phyloP scores from a whole-genome alignment of 441 rosid genomes.

The Euphorbia celastroides region DNA sequence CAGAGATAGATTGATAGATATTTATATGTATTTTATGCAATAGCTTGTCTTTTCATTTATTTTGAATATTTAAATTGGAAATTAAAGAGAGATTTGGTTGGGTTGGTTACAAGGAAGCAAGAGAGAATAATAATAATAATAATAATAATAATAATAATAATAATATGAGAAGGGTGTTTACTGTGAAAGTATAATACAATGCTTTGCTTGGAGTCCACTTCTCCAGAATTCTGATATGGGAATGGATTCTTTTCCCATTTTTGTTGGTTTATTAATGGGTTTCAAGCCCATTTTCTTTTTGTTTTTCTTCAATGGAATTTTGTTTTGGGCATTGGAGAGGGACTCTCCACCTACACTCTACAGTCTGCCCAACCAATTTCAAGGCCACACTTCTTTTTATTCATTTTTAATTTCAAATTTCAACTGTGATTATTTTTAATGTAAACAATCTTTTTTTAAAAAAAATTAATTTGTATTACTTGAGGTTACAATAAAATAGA shows the following conservation, averaged over 20 bases:
- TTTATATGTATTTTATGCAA: neutral
- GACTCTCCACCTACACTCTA: slow-evolving; percentile 34
- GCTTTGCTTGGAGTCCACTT: slow-evolving; percentile 95
- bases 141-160: no score
- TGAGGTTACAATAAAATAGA: no score
- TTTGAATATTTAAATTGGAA: neutral
- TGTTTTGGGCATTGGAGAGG: no score
- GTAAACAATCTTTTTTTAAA: no score
- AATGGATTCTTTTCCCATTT: neutral
- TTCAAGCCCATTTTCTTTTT: neutral
- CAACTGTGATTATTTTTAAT: neutral
- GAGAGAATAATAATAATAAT: slow-evolving; percentile 13
- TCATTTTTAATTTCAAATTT: no score
- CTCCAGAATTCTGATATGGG: slow-evolving; percentile 45
- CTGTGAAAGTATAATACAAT: slow-evolving; percentile 12
- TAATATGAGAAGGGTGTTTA: no score
- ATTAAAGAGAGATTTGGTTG: slow-evolving; percentile 19
- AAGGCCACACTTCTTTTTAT: slow-evolving; percentile 7
- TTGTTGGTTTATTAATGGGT: slow-evolving; percentile 2
- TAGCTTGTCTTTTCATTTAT: neutral
- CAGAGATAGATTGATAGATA: neutral
- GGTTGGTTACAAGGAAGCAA: slow-evolving; percentile 19
- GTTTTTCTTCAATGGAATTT: neutral
- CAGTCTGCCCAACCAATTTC: neutral
- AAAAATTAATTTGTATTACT: no score